Conservation (phyloP, 1,139 yeast genomes). For the Hyphopichia wangnamkhiaoensis region DNA sequence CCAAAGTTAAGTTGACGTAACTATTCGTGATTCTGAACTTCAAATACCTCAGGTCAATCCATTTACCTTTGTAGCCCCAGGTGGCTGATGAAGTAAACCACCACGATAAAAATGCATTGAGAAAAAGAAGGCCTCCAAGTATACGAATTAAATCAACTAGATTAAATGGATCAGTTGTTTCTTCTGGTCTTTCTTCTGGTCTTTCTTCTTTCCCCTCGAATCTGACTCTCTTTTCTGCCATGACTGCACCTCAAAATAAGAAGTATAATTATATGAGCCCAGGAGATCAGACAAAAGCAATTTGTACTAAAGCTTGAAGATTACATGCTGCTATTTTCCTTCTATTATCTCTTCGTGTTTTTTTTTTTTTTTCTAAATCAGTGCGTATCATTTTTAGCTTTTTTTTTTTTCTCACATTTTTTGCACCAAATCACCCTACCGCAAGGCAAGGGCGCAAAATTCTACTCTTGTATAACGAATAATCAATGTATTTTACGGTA, state of each 20-base stretch:
- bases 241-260: background rate
- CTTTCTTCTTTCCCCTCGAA: background rate
- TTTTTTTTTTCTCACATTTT: too few species aligned
- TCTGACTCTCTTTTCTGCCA: background rate
- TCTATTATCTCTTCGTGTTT: too few species aligned
- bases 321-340: too few species aligned
- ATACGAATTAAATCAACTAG: constrained; percentile 46
- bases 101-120: constrained; percentile 53
- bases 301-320: too few species aligned
- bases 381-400: too few species aligned
- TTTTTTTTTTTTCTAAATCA: too few species aligned
- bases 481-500: too few species aligned
- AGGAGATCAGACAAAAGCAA: too few species aligned
- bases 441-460: too few species aligned
- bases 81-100: constrained; percentile 49
- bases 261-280: too few species aligned
- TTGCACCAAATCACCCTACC: too few species aligned
- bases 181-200: constrained; percentile 1
- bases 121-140: constrained; percentile 46
- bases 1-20: constrained; percentile 39
- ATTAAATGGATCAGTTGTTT: constrained; percentile 15
- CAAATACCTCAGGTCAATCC: constrained; percentile 48
- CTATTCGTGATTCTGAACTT: constrained; percentile 21
- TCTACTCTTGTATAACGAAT: too few species aligned
- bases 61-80: constrained; percentile 58